Conservation (phyloP, 192 early-diverging fungal species). For the Gaertneriomyces sp. region DNA sequence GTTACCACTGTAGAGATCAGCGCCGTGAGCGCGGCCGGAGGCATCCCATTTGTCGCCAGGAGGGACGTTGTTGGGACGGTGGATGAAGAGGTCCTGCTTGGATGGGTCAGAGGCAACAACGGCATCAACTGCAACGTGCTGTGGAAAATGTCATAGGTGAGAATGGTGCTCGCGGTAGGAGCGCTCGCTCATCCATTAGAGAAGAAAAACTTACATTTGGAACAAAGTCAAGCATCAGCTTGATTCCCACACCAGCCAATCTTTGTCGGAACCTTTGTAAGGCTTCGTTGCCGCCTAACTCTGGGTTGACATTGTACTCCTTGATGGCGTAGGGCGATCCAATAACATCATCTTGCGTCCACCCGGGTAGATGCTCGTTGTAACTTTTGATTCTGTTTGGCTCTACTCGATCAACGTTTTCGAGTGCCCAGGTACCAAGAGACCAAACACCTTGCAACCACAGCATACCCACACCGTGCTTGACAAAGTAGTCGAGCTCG, state of each 20-base stretch:
- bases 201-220: slow-evolving; percentile 5
- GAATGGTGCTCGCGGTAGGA: no score
- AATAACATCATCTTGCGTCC: neutral
- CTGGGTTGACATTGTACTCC: slow-evolving; percentile 6
- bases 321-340: slow-evolving; percentile 4
- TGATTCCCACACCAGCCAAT: neutral
- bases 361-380: neutral
- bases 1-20: neutral
- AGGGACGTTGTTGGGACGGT: neutral
- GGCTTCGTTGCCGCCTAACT: slow-evolving; percentile 2
- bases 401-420: slow-evolving; percentile 1
- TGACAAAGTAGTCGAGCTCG: neutral
- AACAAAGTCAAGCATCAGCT: slow-evolving; percentile 11
- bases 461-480: neutral
- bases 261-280: neutral
- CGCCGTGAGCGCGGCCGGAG: slow-evolving; percentile 1
- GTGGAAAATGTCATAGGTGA: neutral
- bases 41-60: neutral
- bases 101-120: neutral
- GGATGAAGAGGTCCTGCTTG: slow-evolving; percentile 4
- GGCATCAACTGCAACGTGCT: slow-evolving; percentile 3
- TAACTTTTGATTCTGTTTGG: neutral
- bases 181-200: neutral
- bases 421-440: neutral
- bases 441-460: slow-evolving; percentile 8